Conservation (phyloP, 768 basidiomycete genomes). For the Pleurotus giganteus region DNA sequence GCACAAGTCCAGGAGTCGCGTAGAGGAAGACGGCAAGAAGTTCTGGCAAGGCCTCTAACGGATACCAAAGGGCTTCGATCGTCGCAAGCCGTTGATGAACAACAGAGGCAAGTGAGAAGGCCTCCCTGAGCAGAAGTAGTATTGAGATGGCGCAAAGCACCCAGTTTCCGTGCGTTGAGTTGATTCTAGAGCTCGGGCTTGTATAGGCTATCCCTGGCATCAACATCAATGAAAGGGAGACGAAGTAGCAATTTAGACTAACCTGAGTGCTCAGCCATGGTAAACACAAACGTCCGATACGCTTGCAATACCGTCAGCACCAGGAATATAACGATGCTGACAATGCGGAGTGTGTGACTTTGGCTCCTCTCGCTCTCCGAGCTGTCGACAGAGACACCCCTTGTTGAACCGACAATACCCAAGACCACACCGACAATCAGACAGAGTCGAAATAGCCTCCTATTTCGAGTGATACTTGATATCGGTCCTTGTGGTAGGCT, state of each 20-base stretch:
- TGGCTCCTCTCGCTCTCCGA: conserved; percentile 13
- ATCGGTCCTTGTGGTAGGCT: conserved; percentile 18
- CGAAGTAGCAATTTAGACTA: conserved; percentile 1
- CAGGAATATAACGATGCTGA: conserved; percentile 35
- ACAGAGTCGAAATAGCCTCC: conserved; percentile 26
- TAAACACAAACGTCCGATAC: conserved; percentile 26
- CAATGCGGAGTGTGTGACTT: conserved; percentile 26
- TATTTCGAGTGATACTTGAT: conserved; percentile 25
- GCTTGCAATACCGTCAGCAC: conserved; percentile 31
- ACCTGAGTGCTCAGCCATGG: conserved; percentile 19
- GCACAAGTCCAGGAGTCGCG: conserved; percentile 32
- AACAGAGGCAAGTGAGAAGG: conserved; percentile 32
- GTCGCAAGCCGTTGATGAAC: conserved; percentile 21
- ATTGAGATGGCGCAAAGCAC: conserved; percentile 32
- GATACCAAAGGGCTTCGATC: conserved; percentile 40
- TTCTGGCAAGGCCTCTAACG: conserved; percentile 37
- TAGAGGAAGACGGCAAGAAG: conserved; percentile 34
- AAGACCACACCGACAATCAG: conserved; percentile 29
- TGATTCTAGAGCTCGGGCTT: conserved; percentile 18
- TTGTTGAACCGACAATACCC: conserved; percentile 28
- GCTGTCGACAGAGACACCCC: conserved; percentile 16
- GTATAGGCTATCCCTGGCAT: conserved; percentile 5
- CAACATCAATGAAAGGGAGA: background rate
- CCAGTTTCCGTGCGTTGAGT: conserved; percentile 22
- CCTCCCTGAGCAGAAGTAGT: conserved; percentile 37